Base-by-base conservation (phyloP, 2,329 filamentous ascomycete species). In the Cordyceps pruinosa region DNA sequence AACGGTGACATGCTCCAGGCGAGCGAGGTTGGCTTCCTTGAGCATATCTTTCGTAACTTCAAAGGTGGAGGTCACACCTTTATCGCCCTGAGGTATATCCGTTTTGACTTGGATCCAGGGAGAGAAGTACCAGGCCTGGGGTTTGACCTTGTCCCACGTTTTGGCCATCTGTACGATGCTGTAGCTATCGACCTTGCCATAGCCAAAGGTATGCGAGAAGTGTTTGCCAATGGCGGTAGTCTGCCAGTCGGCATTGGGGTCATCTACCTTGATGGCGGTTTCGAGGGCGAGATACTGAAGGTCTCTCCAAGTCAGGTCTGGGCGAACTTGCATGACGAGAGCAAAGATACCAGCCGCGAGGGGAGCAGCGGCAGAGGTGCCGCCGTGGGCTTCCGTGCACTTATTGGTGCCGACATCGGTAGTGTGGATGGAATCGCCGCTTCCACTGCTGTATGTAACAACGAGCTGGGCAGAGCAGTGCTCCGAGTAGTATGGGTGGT, bases 401-500 rank as follows among this genome's bases (percentile, higher is more conserved):
- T 80, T 76, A 69, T 95, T 88, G 34, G 80, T 73, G 52, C 94
- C 94, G 26, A 99, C 91, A 66, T 99, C 94, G 1, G 94, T 99
- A 1, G 94, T 99, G 73, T 97, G 92, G 66, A 99, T 99, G 13
- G 89, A 84, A 72, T 96, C 91, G 48, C 85, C 85, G 62, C 85
- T 85, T 58, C 94, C 94, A 72, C 91, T 97, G 68, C 92, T 97
- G 72, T 97, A 99, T 0, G 94, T 96, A 10, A 99, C 94, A 3
- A 97, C 92, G 47, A 99, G 78, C 69, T 96, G 90, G 23, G 94
- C 94, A 3, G 93, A 97, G 75, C 94, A 99, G 61, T 90, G 87
- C 72, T 99, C 94, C 0, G 93, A 97, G 72, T 99, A 99, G 70
- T 93, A 94, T 0, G 94, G 92, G 68, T 97, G 93, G n/a, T 82